A percentile compares a stretch with the other conserved stretches of the same genome.
Evolutionary conservation across 371 early-diverging fungal genomes (phyloP).

Genomic region (Lichtheimia ramosa): DNA sequence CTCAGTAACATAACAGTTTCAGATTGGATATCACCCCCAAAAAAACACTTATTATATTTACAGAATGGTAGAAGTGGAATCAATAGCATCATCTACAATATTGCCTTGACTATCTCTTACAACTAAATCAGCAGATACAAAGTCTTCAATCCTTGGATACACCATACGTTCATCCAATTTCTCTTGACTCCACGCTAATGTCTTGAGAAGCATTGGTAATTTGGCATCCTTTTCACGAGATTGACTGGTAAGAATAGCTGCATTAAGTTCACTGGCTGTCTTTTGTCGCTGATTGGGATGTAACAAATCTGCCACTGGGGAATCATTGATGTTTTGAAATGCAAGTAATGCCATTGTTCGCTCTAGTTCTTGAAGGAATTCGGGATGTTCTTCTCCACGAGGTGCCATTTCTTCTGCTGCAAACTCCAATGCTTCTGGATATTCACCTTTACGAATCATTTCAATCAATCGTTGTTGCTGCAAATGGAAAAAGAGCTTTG

Average conservation of each 20-base stretch:
- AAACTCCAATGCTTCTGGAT: slow-evolving; percentile 87
- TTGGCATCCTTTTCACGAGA: slow-evolving; percentile 93
- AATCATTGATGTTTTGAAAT: slow-evolving; percentile 68
- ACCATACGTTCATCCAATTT: slow-evolving; percentile 74
- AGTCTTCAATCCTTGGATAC: slow-evolving; percentile 85
- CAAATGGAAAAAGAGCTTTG: slow-evolving; percentile 90
- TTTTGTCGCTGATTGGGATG: slow-evolving; percentile 89
- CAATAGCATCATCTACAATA: slow-evolving; percentile 24
- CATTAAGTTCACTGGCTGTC: slow-evolving; percentile 92
- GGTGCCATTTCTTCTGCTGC: slow-evolving; percentile 97
- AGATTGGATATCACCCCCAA: no score
- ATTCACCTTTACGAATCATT: slow-evolving; percentile 78
- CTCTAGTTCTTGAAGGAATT: slow-evolving; percentile 91
- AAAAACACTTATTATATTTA: background rate
- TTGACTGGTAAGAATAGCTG: slow-evolving; percentile 87
- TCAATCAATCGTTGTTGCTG: slow-evolving; percentile 97
- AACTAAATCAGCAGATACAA: slow-evolving; percentile 78
- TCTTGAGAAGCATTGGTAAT: slow-evolving; percentile 83
- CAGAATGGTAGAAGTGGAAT: slow-evolving; percentile 9
- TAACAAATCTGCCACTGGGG: slow-evolving; percentile 83
- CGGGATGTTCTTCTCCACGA: slow-evolving; percentile 93
- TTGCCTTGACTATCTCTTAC: slow-evolving; percentile 35
- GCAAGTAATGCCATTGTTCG: slow-evolving; percentile 94
- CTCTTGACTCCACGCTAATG: slow-evolving; percentile 93
- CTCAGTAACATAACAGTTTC: no score